Evolutionary conservation across 75 land plant genomes (phyloP).

Genomic region (Cryptomeria japonica): DNA sequence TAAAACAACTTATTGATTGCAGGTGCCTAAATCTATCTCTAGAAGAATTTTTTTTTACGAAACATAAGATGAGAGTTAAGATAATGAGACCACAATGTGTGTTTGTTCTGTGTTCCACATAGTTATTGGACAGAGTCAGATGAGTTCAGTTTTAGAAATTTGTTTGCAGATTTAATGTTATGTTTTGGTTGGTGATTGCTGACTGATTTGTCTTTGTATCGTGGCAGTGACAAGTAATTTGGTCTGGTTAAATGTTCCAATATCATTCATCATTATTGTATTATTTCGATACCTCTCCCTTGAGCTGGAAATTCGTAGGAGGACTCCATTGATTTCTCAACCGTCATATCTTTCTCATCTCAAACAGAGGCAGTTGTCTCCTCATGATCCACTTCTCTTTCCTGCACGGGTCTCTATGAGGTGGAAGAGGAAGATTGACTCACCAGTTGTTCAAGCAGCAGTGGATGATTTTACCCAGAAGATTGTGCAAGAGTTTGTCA

Average conservation of each 20-base stretch:
- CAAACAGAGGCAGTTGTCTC: constrained; percentile 62
- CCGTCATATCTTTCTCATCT: constrained; percentile 53
- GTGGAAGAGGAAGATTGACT: constrained; percentile 80
- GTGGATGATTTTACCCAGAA: constrained; percentile 62
- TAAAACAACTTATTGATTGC: background rate
- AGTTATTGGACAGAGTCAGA: background rate
- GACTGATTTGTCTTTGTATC: background rate
- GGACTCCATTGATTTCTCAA: constrained; percentile 14
- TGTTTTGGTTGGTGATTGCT: background rate
- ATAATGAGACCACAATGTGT: background rate
- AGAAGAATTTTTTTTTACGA: background rate
- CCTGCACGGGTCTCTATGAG: constrained; percentile 30
- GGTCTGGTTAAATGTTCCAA: constrained; percentile 79
- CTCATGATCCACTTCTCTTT: constrained; percentile 60
- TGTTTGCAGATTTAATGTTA: background rate
- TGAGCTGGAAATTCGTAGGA: constrained; percentile 75
- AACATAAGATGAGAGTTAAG: background rate
- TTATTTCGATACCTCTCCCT: constrained; percentile 58
- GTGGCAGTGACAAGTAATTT: constrained; percentile 88
- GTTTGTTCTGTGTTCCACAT: background rate
- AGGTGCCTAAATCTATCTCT: background rate
- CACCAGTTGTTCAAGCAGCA: constrained; percentile 81
- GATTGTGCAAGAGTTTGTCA: constrained; percentile 78
- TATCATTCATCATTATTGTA: constrained; percentile 60
- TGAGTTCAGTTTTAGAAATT: background rate